A percentile compares a stretch with the other conserved stretches of the same genome.
Evolutionary conservation across 75 land plant genomes (phyloP).

Genomic region (Adiantum capillusveneris): DNA sequence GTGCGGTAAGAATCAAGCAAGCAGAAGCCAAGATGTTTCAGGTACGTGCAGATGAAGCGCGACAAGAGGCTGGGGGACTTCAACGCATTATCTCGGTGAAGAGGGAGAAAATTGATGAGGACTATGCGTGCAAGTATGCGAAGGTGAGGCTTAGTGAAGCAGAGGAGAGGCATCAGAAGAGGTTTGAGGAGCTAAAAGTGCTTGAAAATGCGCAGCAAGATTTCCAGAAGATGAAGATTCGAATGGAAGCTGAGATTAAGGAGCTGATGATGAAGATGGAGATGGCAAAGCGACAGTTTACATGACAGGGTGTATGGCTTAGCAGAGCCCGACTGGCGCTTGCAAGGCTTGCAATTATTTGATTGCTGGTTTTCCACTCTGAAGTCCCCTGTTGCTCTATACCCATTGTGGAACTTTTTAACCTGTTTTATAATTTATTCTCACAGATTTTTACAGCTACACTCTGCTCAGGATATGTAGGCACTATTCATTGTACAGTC

Average conservation of each 20-base stretch:
- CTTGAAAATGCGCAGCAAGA: slow-evolving; percentile 61
- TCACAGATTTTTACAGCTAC: too few relatives aligned
- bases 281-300: slow-evolving; percentile 60
- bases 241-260: slow-evolving; percentile 81
- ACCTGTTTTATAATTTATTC: too few relatives aligned
- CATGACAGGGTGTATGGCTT: too few relatives aligned
- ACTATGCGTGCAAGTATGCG: slow-evolving; percentile 43
- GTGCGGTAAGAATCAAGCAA: slow-evolving; percentile 68
- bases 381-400: too few relatives aligned
- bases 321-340: too few relatives aligned
- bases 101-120: slow-evolving; percentile 71
- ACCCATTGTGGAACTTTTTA: too few relatives aligned
- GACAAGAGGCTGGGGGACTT: slow-evolving; percentile 81
- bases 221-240: slow-evolving; percentile 60
- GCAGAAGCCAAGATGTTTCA: slow-evolving; percentile 94
- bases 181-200: slow-evolving; percentile 65
- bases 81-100: slow-evolving; percentile 67
- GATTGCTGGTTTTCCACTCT: too few relatives aligned
- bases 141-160: slow-evolving; percentile 64
- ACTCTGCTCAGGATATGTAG: too few relatives aligned
- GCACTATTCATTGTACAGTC: too few relatives aligned
- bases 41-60: slow-evolving; percentile 74
- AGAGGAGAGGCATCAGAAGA: slow-evolving; percentile 57
- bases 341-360: too few relatives aligned
- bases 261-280: slow-evolving; percentile 83